Evolutionary conservation across 176 grass and related monocot species (phyloP).

Genomic region (Phoenix dactylifera): DNA sequence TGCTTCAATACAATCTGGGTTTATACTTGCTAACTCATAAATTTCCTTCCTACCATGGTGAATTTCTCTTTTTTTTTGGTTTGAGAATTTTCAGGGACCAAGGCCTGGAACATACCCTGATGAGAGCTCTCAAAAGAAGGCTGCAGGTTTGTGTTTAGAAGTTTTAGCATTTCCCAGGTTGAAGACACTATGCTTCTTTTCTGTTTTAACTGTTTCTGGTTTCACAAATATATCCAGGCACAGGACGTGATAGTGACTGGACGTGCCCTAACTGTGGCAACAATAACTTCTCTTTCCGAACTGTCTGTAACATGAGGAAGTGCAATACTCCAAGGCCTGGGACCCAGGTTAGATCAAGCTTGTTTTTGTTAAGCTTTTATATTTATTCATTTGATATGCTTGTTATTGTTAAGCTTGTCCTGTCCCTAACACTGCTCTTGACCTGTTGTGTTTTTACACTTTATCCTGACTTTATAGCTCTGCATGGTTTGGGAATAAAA

Average conservation of each 20-base stretch:
- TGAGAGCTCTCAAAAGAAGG: slow-evolving; percentile 71
- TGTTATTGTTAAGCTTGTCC: too few relatives aligned
- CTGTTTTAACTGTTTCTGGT: too few relatives aligned
- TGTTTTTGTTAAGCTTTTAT: neutral
- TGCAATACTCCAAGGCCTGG: slow-evolving; percentile 81
- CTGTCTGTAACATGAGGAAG: slow-evolving; percentile 87
- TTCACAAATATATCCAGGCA: slow-evolving; percentile 22
- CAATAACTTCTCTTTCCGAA: slow-evolving; percentile 73
- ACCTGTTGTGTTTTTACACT: too few relatives aligned
- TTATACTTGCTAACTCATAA: too few relatives aligned
- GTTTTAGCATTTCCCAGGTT: neutral
- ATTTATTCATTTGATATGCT: too few relatives aligned
- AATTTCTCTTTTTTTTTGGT: neutral
- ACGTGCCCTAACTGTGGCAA: slow-evolving; percentile 77
- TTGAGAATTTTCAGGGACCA: slow-evolving; percentile 29
- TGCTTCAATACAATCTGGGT: too few relatives aligned
- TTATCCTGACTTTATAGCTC: too few relatives aligned
- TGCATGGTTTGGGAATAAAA: too few relatives aligned
- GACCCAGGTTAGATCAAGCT: slow-evolving; percentile 42
- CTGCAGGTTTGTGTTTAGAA: slow-evolving; percentile 36
- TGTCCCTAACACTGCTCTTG: too few relatives aligned
- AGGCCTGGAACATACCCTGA: slow-evolving; percentile 74
- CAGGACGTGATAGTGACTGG: slow-evolving; percentile 83
- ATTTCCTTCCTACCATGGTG: too few relatives aligned
- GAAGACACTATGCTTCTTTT: too few relatives aligned